Conservation (phyloP, 2,329 filamentous ascomycete species). For the Ophiocordyceps robertsii region DNA sequence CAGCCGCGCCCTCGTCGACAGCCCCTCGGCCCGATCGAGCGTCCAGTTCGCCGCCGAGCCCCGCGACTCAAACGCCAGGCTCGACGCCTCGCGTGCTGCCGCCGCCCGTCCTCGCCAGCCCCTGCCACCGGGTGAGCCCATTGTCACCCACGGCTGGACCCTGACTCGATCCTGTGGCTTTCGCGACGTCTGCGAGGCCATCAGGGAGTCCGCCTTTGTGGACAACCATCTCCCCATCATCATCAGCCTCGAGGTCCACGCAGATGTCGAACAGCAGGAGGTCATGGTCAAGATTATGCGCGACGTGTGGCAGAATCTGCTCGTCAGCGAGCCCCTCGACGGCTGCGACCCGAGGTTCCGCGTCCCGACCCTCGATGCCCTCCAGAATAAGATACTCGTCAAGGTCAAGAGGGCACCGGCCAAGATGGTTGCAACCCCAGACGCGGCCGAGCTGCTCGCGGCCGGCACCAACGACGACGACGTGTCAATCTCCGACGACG, state of each 20-base stretch:
- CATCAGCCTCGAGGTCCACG: conserved; percentile 85
- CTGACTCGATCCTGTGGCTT: conserved; percentile 79
- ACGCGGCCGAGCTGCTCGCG: conserved; percentile 6
- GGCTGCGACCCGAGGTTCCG: conserved; percentile 36
- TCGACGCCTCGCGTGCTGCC: conserved; percentile 13
- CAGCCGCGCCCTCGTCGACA: conserved; percentile 15
- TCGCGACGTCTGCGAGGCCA: conserved; percentile 69
- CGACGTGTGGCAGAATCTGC: conserved; percentile 65
- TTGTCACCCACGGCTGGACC: conserved; percentile 74
- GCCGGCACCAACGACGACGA: conserved; percentile 20
- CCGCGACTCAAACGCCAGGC: conserved; percentile 20
- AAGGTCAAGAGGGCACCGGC: conserved; percentile 56
- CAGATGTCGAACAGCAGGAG: conserved; percentile 68
- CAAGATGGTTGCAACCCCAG: conserved; percentile 15
- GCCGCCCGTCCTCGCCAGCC: conserved; percentile 9
- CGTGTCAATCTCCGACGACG: conserved; percentile 30
- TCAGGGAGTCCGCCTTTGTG: conserved; percentile 66
- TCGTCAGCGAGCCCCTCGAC: conserved; percentile 48
- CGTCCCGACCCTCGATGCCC: conserved; percentile 56
- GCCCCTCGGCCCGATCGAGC: conserved; percentile 18
- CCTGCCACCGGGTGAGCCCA: conserved; percentile 47
- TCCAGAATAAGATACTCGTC: conserved; percentile 69
- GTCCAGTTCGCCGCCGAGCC: conserved; percentile 12
- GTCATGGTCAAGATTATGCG: conserved; percentile 92
- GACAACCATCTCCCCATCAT: conserved; percentile 71